Evolutionary conservation across 1,284 basidiomycete genomes (phyloP).

Genomic region (Macrocybe sp.): DNA sequence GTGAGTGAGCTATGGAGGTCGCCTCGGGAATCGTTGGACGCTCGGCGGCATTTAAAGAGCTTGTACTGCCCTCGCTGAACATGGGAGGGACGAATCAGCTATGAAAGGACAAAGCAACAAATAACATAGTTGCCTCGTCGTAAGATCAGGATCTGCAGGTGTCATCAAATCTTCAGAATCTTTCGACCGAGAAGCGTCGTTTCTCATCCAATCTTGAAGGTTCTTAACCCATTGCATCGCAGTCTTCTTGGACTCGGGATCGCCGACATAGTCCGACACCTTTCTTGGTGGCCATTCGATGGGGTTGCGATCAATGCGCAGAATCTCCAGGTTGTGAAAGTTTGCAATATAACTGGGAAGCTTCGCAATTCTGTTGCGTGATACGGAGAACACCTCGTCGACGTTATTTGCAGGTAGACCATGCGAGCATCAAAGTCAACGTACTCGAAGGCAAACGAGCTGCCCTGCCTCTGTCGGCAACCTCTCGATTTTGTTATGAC

Average conservation of each 20-base stretch:
- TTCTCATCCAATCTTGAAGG: constrained; percentile 73
- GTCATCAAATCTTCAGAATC: constrained; percentile 35
- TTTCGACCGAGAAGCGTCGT: constrained; percentile 40
- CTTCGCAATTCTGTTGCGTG: constrained; percentile 78
- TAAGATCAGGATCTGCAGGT: constrained; percentile 17
- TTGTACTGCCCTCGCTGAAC: constrained; percentile 33
- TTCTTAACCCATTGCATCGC: constrained; percentile 70
- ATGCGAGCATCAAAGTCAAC: constrained; percentile 15
- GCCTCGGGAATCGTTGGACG: constrained; percentile 29
- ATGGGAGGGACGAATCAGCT: constrained; percentile 5
- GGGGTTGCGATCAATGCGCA: constrained; percentile 90
- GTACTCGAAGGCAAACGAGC: constrained; percentile 73
- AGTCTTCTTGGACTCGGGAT: constrained; percentile 42
- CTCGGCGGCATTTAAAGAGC: constrained; percentile 37
- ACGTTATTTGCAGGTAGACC: constrained; percentile 8
- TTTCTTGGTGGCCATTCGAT: constrained; percentile 83
- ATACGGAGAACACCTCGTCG: constrained; percentile 77
- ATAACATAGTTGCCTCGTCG: too few relatives aligned
- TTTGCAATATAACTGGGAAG: constrained; percentile 78
- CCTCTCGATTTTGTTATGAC: constrained; percentile 84
- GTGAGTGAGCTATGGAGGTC: constrained; percentile 47
- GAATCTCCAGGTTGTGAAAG: constrained; percentile 72
- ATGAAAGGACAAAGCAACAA: constrained; percentile 5
- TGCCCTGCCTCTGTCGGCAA: constrained; percentile 81
- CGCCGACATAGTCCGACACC: constrained; percentile 40